These are phyloP conservation scores for Epichloe elymi DNA, from an alignment of 2,329 filamentous ascomycete species.

Conservation along the genomic window DNA sequence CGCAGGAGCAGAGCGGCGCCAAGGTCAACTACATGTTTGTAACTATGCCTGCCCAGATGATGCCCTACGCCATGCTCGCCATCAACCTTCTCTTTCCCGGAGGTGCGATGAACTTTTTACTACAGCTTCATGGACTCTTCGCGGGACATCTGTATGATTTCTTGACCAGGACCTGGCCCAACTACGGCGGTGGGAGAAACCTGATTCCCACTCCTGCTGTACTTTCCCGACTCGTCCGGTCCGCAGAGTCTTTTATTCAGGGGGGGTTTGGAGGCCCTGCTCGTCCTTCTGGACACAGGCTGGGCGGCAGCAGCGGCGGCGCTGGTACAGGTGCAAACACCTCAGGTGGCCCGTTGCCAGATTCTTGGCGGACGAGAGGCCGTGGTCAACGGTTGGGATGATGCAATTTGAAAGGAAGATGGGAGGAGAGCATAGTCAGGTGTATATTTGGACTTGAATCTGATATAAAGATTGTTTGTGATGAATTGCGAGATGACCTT, in stretches of 20 bases:
- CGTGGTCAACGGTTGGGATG: conserved; percentile 44
- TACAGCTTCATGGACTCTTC: conserved; percentile 65
- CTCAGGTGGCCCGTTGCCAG: conserved; percentile 39
- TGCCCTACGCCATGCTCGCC: conserved; percentile 69
- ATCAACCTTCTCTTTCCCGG: conserved; percentile 54
- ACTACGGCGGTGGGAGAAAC: conserved; percentile 73
- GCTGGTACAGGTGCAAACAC: conserved; percentile 23
- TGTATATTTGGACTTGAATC: not conserved
- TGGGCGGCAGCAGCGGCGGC: conserved; percentile 14
- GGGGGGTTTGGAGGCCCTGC: conserved; percentile 39
- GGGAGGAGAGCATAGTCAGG: too few species aligned
- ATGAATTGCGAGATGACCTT: not conserved
- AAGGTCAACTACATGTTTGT: conserved; percentile 72
- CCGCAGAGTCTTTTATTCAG: conserved; percentile 11
- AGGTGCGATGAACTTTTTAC: conserved; percentile 41
- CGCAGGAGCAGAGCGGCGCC: conserved; percentile 69
- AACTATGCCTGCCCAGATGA: conserved; percentile 66
- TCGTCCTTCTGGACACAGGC: conserved; percentile 21
- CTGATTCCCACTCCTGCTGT: conserved; percentile 61
- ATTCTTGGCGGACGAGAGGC: conserved; percentile 52
- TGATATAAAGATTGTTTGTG: not conserved
- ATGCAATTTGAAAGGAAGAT: too few species aligned
- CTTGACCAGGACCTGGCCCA: conserved; percentile 73
- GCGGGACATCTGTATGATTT: conserved; percentile 90
- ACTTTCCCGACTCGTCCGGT: conserved; percentile 53